These are phyloP conservation scores for Cyclotella atomus DNA, from an alignment of 108 stramenopile genomes.

Conservation along the genomic window DNA sequence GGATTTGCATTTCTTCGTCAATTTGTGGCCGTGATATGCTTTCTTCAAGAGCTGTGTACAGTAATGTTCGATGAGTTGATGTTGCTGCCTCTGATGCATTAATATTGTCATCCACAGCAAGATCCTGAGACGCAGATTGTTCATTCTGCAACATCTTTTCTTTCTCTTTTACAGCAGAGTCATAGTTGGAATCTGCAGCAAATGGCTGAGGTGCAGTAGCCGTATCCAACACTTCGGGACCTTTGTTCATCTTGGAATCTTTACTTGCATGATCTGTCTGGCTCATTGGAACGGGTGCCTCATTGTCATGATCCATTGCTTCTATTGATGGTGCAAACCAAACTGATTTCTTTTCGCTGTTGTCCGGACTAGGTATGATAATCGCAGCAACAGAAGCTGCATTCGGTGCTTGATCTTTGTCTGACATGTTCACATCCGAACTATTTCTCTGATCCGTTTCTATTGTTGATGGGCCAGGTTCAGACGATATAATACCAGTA, in stretches of 20 bases:
- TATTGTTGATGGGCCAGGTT: neutral
- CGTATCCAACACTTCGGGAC: neutral
- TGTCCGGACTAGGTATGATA: neutral
- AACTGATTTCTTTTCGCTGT: neutral
- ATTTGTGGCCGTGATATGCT: neutral
- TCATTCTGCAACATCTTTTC: neutral
- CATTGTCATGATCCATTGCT: neutral
- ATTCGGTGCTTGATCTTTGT: neutral
- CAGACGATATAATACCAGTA: neutral
- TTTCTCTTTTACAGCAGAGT: neutral
- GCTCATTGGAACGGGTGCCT: neutral
- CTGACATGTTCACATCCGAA: too few species aligned
- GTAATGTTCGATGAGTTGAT: too few species aligned
- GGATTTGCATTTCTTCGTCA: neutral
- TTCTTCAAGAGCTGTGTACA: neutral
- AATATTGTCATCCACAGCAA: too few species aligned
- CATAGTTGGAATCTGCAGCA: neutral
- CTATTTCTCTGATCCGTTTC: neutral
- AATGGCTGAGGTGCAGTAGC: neutral
- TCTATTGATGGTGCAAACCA: neutral
- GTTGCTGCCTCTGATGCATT: neutral
- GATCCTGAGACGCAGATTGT: too few species aligned
- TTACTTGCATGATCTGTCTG: neutral
- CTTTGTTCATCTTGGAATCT: neutral
- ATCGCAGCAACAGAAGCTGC: neutral